phyloP scores from a whole-genome alignment of 1,284 basidiomycete species.

The Boletus sp. region DNA sequence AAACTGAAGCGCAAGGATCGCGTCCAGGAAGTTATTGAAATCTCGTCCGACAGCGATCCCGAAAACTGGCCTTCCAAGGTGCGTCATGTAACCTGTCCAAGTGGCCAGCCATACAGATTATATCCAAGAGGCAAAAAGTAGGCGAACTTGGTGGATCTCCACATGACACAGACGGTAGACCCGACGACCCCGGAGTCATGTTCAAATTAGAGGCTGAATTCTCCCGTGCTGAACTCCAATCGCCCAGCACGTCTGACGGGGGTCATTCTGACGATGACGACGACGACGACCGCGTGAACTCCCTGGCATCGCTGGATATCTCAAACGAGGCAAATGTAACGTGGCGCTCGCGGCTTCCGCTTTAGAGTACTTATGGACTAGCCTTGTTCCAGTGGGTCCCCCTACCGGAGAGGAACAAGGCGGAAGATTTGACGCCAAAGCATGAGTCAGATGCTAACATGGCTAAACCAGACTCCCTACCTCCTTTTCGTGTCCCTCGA shows the following conservation, averaged over 20 bases:
- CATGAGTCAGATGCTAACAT: conserved; percentile 1
- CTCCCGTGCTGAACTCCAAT: conserved; percentile 1
- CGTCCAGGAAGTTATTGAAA: conserved; percentile 21
- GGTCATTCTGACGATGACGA: conserved; percentile 14
- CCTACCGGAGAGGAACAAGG: conserved; percentile 28
- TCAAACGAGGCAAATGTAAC: conserved; percentile 31
- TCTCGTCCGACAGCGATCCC: conserved; percentile 32
- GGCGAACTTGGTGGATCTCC: neutral
- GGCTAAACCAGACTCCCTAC: conserved; percentile 1
- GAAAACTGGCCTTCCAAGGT: conserved; percentile 26
- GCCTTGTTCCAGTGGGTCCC: conserved; percentile 23
- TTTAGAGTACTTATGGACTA: conserved; percentile 5
- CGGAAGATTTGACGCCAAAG: conserved; percentile 30
- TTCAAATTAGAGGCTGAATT: conserved; percentile 10
- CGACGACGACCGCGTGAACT: conserved; percentile 24
- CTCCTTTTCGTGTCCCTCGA: conserved; percentile 15
- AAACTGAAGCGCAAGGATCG: conserved; percentile 27
- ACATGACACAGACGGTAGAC: neutral
- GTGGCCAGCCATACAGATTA: neutral
- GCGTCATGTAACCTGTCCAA: neutral
- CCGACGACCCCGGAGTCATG: neutral
- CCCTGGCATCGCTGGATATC: conserved; percentile 28
- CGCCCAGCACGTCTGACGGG: neutral
- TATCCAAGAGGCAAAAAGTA: conserved; percentile 22
- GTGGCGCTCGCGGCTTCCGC: neutral